Percentiles rank a stretch among this genome's conserved stretches.
These are phyloP conservation scores for Gnomoniopsis sp. DNA, from an alignment of 2,329 filamentous ascomycete species.

Conservation along the genomic window DNA sequence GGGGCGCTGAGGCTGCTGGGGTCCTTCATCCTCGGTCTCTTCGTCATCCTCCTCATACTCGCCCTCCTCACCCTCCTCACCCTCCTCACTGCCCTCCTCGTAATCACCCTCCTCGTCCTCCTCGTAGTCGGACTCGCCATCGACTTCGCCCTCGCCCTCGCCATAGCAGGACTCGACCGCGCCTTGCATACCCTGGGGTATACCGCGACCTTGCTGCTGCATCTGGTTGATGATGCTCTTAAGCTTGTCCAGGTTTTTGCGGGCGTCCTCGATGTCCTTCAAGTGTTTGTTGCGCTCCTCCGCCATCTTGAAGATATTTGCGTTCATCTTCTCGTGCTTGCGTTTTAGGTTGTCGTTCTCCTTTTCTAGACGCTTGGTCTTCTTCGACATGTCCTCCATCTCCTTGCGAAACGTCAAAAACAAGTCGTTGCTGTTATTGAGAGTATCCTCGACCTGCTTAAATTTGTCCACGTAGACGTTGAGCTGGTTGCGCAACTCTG, in stretches of 20 bases:
- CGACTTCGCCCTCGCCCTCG: conserved; percentile 44
- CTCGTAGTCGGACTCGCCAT: conserved; percentile 62
- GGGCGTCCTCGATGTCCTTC: conserved; percentile 73
- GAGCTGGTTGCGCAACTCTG: conserved; percentile 87
- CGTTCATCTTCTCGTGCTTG: conserved; percentile 89
- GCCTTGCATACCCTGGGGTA: conserved; percentile 60
- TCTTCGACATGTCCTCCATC: conserved; percentile 99
- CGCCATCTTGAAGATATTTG: conserved; percentile 96
- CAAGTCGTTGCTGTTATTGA: conserved; percentile 97
- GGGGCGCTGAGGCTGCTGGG: conserved; percentile 26
- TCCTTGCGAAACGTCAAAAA: conserved; percentile 97
- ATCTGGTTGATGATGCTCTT: conserved; percentile 94
- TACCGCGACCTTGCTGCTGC: conserved; percentile 87
- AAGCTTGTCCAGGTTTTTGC: conserved; percentile 84
- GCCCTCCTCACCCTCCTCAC: conserved; percentile 62
- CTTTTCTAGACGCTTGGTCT: conserved; percentile 94
- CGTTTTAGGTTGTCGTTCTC: conserved; percentile 89
- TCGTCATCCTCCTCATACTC: conserved; percentile 33
- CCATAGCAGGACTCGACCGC: conserved; percentile 60
- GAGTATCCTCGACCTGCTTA: conserved; percentile 98
- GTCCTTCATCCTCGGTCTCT: conserved; percentile 31
- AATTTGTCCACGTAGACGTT: conserved; percentile 99
- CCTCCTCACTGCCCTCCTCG: conserved; percentile 61
- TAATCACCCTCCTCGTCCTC: conserved; percentile 64
- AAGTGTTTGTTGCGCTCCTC: conserved; percentile 80